Base-by-base conservation (phyloP, 345 rosid genomes). In the Corymbia maculata region DNA sequence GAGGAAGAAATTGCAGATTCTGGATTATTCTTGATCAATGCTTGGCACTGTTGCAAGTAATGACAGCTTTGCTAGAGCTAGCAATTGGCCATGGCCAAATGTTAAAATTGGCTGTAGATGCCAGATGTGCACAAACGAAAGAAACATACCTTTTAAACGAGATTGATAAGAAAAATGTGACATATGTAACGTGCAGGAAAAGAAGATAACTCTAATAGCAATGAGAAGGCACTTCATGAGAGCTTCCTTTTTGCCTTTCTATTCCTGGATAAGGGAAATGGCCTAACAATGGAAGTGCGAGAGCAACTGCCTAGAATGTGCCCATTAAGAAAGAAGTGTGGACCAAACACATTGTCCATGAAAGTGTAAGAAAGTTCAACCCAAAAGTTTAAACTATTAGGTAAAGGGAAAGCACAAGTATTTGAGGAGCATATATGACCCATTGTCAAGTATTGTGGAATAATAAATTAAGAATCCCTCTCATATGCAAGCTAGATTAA, bases 71-170 rank as follows among this genome's bases (percentile, higher is more conserved):
- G 12, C 4, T 68, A 87, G 61, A 24, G n/a, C n/a, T 44, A 45
- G 89, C 68, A 88, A 93, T 88, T 32, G 95, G 97, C 52, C 30
- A 84, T 8, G 95, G 93, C 85, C 98, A 96, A 89, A 93, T 89
- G 89, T 94, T 92, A 92, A 95, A 94, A 89, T 89, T 90, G 88
- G 98, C 94, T 28, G 98, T 96, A 88, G 95, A 88, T 86, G 93
- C 91, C 92, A 97, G 87, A 89, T 93, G 95, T 91, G 93, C 93
- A 91, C 95, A 36, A 36, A 36, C 4, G 42, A 36, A 36, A 36
- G 42, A 95, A 36, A 75, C 93, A 86, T n/a, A 26, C 66, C 24
- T 13, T 26, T 64, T 28, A 64, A 13, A 13, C 14, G 17, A 64
- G 36, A 64, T 64, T 32, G 70, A 64, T 64, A 36, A 64, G 70